Evolutionary conservation across 345 rosid genomes (phyloP), one percentile per base, ranked within the genome.

Genomic region (Boechera divaricarpa): DNA sequence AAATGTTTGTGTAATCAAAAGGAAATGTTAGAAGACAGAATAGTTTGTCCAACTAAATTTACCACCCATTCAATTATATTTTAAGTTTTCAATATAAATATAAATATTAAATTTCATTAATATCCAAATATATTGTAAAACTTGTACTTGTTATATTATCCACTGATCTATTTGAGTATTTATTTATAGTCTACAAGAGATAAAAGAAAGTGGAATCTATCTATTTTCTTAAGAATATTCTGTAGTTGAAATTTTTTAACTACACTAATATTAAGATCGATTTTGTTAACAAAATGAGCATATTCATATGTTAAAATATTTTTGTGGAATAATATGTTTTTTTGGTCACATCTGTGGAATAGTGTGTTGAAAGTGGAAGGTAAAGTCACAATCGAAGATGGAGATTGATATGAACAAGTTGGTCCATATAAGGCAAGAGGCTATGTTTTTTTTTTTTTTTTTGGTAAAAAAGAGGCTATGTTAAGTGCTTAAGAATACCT

Each of bases 371-470:
- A 55, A 70, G 42, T 65, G 47, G 77, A 77, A 66, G 73, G 81
- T 49, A 57, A 71, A 72, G 73, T 58, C 56, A 72, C 24, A 65
- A 39, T 59, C 56, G 39, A 58, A 10, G 73, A 78, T 78, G 63
- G 62, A 57, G 77, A 66, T 38, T 59, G 77, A 72, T 72, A 65
- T 58, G 69, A 36, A 58, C 62, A 39, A 77, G 68, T 58, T 78
- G 81, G 81, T 72, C 81, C 81, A 65, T 49, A 65, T 15, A 58
- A 21, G 77, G 81, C 77, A 78, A 72, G 81, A 78, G 81, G 81
- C 81, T 78, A 78, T 53, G 77, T 66, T 18, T 21, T 21, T 21
- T 21, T 21, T 18, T 18, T 18, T 18, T 18, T 18, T 18, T 18
- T 18, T 18, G 21, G 21, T 18, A 18, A 21, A 21, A 21, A 78